Evolutionary conservation across 371 early-diverging fungal genomes (phyloP), one percentile per base, ranked within the genome.

Genomic region (Mortierella sp.): DNA sequence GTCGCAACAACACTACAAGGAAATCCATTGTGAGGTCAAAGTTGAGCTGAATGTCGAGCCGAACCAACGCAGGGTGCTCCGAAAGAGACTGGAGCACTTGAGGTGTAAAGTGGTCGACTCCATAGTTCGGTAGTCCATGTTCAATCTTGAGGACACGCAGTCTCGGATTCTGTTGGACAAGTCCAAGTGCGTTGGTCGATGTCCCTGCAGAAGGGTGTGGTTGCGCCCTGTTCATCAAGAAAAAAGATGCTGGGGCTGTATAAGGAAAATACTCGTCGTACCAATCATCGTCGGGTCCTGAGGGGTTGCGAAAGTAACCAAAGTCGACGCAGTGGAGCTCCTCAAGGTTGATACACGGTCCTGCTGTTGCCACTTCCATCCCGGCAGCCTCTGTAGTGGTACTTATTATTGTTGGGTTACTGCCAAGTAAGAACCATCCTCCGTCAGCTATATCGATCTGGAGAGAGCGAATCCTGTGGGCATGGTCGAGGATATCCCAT

Each of bases 401-500:
- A 40, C 43, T 40, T 40, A 6, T 6, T 61, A 40, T 37, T 44
- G 43, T n/a, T 43, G 69, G 69, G 0, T 8, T n/a, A 19, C 31
- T 24, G 16, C 16, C 43, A 14, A 34, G 2, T 19, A 44, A 43
- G 69, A 69, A 69, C 37, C 43, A 69, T 24, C 44, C 69, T 26
- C 43, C 69, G 19, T 67, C 67, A 8, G 34, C 43, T 21, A 67
- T 34, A 24, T 69, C 69, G 24, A 69, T 69, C 69, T 43, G 16
- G 43, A 69, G 69, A n/a, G 21, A 37, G 19, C 21, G 43, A 24
- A 69, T 69, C 37, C 44, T 10, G 44, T n/a, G 19, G 37, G 69
- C 69, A 43, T 69, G 43, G 21, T 69, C 69, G n/a, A 69, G n/a
- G n/a, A 69, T 44, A 11, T 69, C 69, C 69, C 69, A 69, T 37